Evolutionary conservation across 1,284 basidiomycete species (phyloP).

Genomic region (Boletus coffeatus): DNA sequence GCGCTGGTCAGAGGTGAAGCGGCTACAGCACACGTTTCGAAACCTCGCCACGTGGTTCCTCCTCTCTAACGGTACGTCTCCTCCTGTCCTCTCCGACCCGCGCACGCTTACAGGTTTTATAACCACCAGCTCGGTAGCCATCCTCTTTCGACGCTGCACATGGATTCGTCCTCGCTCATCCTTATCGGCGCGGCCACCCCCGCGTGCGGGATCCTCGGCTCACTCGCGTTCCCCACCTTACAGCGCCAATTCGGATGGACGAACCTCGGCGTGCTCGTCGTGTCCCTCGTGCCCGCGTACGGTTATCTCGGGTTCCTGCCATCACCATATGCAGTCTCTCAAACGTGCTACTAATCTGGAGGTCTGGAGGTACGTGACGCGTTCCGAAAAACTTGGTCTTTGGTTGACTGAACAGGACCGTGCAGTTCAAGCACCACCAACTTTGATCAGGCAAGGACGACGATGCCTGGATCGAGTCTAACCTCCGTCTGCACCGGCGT

Average conservation of each 20-base stretch:
- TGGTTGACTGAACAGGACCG: no score
- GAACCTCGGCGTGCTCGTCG: conserved; percentile 66
- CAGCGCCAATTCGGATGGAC: conserved; percentile 59
- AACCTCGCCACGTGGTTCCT: conserved; percentile 91
- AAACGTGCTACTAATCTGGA: no score
- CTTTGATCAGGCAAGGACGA: conserved; percentile 35
- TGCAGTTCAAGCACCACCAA: no score
- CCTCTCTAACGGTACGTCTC: conserved; percentile 74
- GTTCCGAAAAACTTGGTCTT: no score
- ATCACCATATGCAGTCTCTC: no score
- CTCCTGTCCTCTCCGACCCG: not conserved
- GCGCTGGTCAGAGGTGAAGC: conserved; percentile 59
- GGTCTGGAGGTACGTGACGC: no score
- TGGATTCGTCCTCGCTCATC: conserved; percentile 66
- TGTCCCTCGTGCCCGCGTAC: conserved; percentile 71
- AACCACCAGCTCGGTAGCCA: conserved; percentile 77
- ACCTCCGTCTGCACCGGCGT: conserved; percentile 85
- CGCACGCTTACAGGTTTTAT: conserved; percentile 53
- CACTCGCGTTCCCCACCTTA: conserved; percentile 63
- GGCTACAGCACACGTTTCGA: conserved; percentile 77
- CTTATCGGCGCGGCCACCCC: conserved; percentile 69
- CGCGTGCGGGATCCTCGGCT: conserved; percentile 66
- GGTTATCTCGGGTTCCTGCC: conserved; percentile 76
- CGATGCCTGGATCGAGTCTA: conserved; percentile 65
- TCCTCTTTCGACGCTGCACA: conserved; percentile 73